Evolutionary conservation across 1,139 yeast genomes (phyloP).

Genomic region (Kodamaea plutei): DNA sequence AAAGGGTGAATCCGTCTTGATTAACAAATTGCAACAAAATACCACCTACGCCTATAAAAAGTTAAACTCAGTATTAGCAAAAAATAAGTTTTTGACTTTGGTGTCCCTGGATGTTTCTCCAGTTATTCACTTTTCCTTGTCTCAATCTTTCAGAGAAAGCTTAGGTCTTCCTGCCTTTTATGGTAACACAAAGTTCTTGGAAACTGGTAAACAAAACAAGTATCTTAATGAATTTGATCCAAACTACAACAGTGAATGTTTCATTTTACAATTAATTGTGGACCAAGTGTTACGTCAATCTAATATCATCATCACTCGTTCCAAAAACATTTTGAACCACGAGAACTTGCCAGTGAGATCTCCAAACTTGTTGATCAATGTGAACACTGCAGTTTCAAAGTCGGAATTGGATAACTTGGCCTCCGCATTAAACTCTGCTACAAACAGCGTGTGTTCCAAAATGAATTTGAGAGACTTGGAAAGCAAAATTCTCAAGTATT

Average conservation of each 20-base stretch:
- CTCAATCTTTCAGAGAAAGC: slow-evolving; percentile 36
- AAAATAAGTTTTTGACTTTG: slow-evolving; percentile 32
- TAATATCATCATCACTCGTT: slow-evolving; percentile 63
- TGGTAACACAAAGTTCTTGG: slow-evolving; percentile 39
- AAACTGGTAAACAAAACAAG: slow-evolving; percentile 37
- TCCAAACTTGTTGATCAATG: slow-evolving; percentile 64
- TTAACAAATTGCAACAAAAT: slow-evolving; percentile 26
- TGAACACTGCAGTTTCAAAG: slow-evolving; percentile 51
- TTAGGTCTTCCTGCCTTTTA: slow-evolving; percentile 46
- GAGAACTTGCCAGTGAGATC: slow-evolving; percentile 68
- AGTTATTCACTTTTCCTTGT: slow-evolving; percentile 56
- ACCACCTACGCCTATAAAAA: slow-evolving; percentile 17
- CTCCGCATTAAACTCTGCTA: slow-evolving; percentile 13
- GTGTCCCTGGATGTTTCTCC: slow-evolving; percentile 64
- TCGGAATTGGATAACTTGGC: slow-evolving; percentile 43
- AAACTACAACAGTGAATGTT: slow-evolving; percentile 55
- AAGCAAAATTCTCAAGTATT: slow-evolving; percentile 6
- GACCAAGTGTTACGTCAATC: slow-evolving; percentile 48
- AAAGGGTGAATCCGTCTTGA: slow-evolving; percentile 30
- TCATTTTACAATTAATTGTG: slow-evolving; percentile 59
- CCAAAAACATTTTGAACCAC: slow-evolving; percentile 65
- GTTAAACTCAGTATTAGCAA: slow-evolving; percentile 11
- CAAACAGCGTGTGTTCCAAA: slow-evolving; percentile 14
- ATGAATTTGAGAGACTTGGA: slow-evolving; percentile 4
- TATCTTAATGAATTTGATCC: slow-evolving; percentile 34